Evolutionary conservation across 306 rosid species (phyloP).

Genomic region (Quercus rubra): DNA sequence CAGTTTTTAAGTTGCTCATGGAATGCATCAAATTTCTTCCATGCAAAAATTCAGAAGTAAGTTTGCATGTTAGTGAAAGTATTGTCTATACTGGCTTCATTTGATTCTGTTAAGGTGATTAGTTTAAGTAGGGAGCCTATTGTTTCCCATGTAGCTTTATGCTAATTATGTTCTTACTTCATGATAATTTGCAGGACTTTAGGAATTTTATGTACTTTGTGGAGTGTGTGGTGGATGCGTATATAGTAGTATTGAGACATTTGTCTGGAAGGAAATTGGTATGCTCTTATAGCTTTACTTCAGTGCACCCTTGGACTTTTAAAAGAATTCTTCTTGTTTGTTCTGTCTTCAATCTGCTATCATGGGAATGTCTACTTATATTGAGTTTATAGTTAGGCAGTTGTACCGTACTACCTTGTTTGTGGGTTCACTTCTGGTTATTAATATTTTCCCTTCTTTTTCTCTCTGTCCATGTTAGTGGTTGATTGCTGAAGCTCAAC

Average conservation of each 20-base stretch:
- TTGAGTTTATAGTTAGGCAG: too few relatives aligned
- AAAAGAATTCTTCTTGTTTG: not conserved
- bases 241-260: constrained; percentile 56
- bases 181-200: constrained; percentile 52
- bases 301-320: not conserved
- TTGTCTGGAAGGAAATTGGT: constrained; percentile 58
- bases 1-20: constrained; percentile 62
- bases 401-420: not conserved
- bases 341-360: not conserved
- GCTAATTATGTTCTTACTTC: constrained; percentile 12
- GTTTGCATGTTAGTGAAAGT: constrained; percentile 27
- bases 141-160: not conserved
- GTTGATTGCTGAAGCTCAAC: constrained; percentile 70
- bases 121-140: not conserved
- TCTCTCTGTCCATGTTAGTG: constrained; percentile 30
- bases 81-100: constrained; percentile 5
- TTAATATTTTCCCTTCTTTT: constrained; percentile 5
- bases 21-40: constrained; percentile 56
- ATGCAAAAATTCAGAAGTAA: constrained; percentile 55
- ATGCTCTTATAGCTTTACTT: constrained; percentile 29
- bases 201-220: constrained; percentile 47
- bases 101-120: constrained; percentile 9
- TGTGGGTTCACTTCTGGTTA: constrained; percentile 10
- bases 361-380: not conserved
- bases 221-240: constrained; percentile 67